Conservation (phyloP, 495 filamentous ascomycete genomes). For the Podospora fimiseda region DNA sequence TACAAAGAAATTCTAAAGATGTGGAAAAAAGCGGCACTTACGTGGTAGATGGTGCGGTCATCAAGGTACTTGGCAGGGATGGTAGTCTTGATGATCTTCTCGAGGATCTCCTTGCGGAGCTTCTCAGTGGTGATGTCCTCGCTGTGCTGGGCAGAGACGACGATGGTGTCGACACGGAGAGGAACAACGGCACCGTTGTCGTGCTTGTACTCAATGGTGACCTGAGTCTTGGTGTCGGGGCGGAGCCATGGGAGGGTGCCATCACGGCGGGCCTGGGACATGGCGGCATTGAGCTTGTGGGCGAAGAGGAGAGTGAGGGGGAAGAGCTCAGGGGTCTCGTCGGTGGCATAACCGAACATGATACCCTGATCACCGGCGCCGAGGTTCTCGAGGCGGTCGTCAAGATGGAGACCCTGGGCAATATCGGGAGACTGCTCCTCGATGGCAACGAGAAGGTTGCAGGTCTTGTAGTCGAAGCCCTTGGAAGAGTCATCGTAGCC, state of each 20-base stretch:
- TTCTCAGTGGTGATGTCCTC: conserved; percentile 84
- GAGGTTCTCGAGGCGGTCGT: conserved; percentile 92
- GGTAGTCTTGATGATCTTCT: conserved; percentile 93
- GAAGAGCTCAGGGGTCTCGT: conserved; percentile 96
- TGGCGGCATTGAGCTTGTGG: conserved; percentile 91
- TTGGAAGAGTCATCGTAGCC: conserved; percentile 95
- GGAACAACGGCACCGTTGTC: conserved; percentile 92
- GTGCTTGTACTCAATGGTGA: conserved; percentile 97
- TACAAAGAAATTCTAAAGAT: background rate
- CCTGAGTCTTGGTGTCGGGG: conserved; percentile 98
- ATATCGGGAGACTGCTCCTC: conserved; percentile 99
- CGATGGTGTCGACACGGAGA: conserved; percentile 88
- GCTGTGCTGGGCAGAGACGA: conserved; percentile 92
- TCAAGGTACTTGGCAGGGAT: conserved; percentile 90
- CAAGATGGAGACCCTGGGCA: conserved; percentile 94
- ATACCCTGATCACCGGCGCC: conserved; percentile 99
- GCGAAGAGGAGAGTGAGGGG: conserved; percentile 87
- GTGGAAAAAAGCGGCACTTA: conserved; percentile 36
- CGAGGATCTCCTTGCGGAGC: conserved; percentile 88
- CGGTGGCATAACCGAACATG: conserved; percentile 99
- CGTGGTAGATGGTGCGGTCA: conserved; percentile 89
- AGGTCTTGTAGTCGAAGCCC: conserved; percentile 99
- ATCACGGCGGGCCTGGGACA: conserved; percentile 80
- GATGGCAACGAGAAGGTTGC: conserved; percentile 96
- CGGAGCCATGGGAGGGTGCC: conserved; percentile 89